A percentile compares a stretch with the other conserved stretches of the same genome.
phyloP scores from a whole-genome alignment of 108 stramenopile species.

The Aurantiochytrium sp. region DNA sequence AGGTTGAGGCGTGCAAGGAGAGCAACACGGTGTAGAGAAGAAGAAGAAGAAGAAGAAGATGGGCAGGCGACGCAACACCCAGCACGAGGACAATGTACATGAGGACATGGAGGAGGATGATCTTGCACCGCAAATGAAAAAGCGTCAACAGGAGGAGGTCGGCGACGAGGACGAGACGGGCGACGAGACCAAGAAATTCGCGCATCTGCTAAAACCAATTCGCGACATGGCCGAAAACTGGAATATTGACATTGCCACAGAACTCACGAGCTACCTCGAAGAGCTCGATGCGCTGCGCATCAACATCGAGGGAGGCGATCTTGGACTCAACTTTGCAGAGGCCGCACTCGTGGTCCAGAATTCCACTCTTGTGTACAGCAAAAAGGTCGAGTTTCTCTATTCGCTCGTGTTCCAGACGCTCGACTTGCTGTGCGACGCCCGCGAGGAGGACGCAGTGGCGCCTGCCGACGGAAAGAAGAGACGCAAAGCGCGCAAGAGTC shows the following conservation, averaged over 20 bases:
- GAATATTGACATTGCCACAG: slow-evolving; percentile 88
- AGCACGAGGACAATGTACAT: too few species aligned
- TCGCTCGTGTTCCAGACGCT: slow-evolving; percentile 69
- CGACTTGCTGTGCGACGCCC: not conserved
- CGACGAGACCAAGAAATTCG: not conserved
- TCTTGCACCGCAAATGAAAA: too few species aligned
- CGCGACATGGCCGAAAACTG: slow-evolving; percentile 84
- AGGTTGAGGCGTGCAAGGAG: too few species aligned
- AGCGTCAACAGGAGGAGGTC: too few species aligned
- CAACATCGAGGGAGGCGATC: slow-evolving; percentile 38
- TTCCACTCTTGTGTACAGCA: slow-evolving; percentile 63
- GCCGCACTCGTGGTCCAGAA: slow-evolving; percentile 86
- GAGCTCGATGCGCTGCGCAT: slow-evolving; percentile 50
- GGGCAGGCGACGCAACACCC: too few species aligned
- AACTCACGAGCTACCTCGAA: slow-evolving; percentile 63
- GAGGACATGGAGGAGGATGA: too few species aligned
- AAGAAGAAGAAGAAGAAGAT: too few species aligned
- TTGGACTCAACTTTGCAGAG: slow-evolving; percentile 75
- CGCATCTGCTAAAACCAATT: slow-evolving; percentile 62
- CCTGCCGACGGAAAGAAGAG: not conserved
- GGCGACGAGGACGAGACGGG: too few species aligned
- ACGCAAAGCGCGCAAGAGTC: slow-evolving; percentile 22
- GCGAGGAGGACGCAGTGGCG: not conserved
- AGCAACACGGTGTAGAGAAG: too few species aligned
- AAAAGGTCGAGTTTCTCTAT: slow-evolving; percentile 91